Base-by-base conservation (phyloP, 805 yeast genomes). In the Starmerella roubikii region DNA sequence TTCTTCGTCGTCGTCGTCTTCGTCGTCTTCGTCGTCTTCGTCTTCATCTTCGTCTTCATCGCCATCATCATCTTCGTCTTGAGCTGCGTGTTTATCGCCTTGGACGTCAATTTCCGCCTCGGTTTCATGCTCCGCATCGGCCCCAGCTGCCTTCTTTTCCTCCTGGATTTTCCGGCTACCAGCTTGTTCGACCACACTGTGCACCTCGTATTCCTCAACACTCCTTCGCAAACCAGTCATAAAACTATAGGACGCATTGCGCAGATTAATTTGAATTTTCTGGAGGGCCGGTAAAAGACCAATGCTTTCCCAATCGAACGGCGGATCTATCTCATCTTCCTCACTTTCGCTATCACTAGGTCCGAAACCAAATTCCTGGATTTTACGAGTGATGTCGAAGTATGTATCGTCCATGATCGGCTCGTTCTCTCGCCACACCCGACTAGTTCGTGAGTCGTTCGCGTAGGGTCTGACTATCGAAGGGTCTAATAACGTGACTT, bases 241-340 rank as follows among this genome's bases (percentile, higher is more conserved):
- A 36, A 46, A 36, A 24, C 32, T 38, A 35, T 45, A 39, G 25
- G 41, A 37, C 7, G 40, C 49, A 27, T 47, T 39, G 3, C 45
- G 34, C 11, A 47, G 16, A 7, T 40, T 43, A 12, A 45, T 38
- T 18, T 41, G 46, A n/a, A 47, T 27, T 34, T 39, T 35, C 27
- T 41, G 46, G 46, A 43, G 42, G 31, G 44, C 42, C 7, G 49
- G 49, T 1, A 44, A 43, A 5, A 40, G 36, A 15, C 49, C 49
- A 21, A 43, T 35, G 39, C 46, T 44, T 16, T 39, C 47, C 47
- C 47, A 44, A 11, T 44, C 48, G 9, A 11, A 18, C 25, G 22
- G 18, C 6, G 4, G 8, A 16, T 33, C 30, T 22, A 7, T 22
- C 15, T 18, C 32, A 7, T 25, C 38, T 10, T 30, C 32, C 9